Conservation (phyloP, 768 basidiomycete genomes). For the Cantharellus cinnabarinus region DNA sequence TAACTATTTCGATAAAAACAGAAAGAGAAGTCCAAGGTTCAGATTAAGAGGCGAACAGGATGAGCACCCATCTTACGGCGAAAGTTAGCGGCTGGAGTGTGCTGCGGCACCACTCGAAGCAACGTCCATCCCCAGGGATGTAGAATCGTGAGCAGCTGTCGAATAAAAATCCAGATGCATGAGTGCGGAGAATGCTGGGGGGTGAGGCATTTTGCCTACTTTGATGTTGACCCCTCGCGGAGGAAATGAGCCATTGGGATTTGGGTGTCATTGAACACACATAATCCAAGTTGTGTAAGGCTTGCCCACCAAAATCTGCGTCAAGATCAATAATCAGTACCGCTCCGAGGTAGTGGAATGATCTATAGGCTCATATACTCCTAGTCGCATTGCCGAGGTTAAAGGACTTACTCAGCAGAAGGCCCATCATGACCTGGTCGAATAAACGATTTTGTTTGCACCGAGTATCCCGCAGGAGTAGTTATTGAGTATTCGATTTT, state of each 20-base stretch:
- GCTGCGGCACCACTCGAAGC: neutral
- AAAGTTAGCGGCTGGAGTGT: neutral
- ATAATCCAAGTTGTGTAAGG: neutral
- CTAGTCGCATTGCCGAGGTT: neutral
- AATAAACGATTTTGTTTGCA: neutral
- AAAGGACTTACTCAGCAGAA: neutral
- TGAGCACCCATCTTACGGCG: neutral
- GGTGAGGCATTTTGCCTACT: neutral
- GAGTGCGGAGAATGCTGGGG: neutral
- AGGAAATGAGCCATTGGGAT: neutral
- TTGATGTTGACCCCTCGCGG: neutral
- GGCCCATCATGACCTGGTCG: neutral
- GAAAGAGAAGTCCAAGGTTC: neutral
- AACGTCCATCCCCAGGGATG: neutral
- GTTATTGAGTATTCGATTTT: neutral
- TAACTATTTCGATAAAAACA: neutral
- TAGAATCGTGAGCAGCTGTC: neutral
- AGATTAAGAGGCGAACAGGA: neutral
- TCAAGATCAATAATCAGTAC: neutral
- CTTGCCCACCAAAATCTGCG: neutral
- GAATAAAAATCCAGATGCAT: neutral
- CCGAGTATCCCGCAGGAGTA: neutral
- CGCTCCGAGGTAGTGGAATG: neutral
- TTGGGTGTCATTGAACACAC: neutral
- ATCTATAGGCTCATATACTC: no score